Evolutionary conservation across 1,284 basidiomycete species (phyloP).

Genomic region (Moniliella sp.): DNA sequence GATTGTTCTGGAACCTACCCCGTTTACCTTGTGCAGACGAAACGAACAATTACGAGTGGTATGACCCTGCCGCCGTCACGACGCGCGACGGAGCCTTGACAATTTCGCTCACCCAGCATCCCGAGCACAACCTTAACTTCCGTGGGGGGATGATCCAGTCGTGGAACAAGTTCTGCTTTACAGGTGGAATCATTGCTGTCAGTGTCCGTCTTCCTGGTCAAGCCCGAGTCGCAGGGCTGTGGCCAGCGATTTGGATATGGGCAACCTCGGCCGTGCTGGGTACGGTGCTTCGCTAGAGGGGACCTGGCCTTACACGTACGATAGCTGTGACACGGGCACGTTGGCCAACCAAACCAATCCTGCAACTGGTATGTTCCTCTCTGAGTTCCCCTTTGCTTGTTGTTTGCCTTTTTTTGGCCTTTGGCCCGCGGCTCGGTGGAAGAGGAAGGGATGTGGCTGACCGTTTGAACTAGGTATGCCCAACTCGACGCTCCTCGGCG

Average conservation of each 20-base stretch:
- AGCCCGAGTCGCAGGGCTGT: constrained; percentile 10
- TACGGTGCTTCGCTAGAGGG: constrained; percentile 22
- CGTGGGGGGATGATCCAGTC: constrained; percentile 20
- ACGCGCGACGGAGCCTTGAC: constrained; percentile 12
- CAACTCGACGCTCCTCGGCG: too few relatives aligned
- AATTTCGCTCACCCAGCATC: constrained; percentile 34
- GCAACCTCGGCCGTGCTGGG: constrained; percentile 33
- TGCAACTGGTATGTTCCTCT: constrained; percentile 10
- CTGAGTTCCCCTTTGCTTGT: constrained; percentile 1
- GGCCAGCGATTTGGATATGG: constrained; percentile 28
- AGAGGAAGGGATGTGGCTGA: too few relatives aligned
- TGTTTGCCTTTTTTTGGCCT: constrained; percentile 27
- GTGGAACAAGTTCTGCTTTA: constrained; percentile 33
- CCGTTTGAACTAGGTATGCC: too few relatives aligned
- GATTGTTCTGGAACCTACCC: too few relatives aligned
- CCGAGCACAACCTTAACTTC: constrained; percentile 16
- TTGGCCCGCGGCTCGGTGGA: too few relatives aligned
- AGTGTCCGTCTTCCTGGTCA: constrained; percentile 36
- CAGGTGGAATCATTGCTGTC: constrained; percentile 40
- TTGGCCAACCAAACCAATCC: constrained; percentile 19
- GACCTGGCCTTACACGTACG: constrained; percentile 23
- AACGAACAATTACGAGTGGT: constrained; percentile 15
- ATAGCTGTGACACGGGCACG: constrained; percentile 18
- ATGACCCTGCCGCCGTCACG: constrained; percentile 16
- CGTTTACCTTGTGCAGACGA: too few relatives aligned